Base-by-base conservation (phyloP, 768 basidiomycete species). In the Collybia sp. region DNA sequence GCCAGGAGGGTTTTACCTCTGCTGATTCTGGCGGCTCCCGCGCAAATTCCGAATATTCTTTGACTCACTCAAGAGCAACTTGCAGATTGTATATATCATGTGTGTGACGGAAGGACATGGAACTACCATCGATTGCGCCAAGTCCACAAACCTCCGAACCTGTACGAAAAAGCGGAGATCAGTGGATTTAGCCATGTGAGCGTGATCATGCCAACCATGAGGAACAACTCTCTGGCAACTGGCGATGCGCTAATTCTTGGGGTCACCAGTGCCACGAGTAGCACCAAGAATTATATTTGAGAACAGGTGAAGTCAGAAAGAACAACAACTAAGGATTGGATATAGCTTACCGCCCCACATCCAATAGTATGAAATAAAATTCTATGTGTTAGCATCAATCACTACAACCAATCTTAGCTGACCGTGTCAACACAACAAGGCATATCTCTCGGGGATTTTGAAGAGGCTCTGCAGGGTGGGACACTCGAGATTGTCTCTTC, bases 1-100 rank as follows among this genome's bases (percentile, higher is more conserved):
- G 93, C 93, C 93, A 96, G 30, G 79, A 71, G 4, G 93, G 93
- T n/a, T 91, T 71, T 3, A 90, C 91, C 48, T 96, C 91, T 36
- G 89, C 61, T 57, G 85, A 89, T 60, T 97, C 93, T 1, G 91
- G 73, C 8, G 84, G 76, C 68, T 97, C 93, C 19, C 76, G 76
- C 35, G 70, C 61, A 20, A 93, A 65, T 52, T 92, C 88, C 3
- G 91, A 86, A 60, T 87, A 94, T 66, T 95, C 93, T 59, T 93
- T 93, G 61, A 95, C 80, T 43, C 93, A 85, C 62, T 94, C 92
- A 31, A 92, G 67, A 30, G 88, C 84, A 53, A 91, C 86, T 86
- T 88, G 45, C 12, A 41, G 25, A 36, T 12, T 46, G 35, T 46
- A 12, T 39, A 39, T 16, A 17, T 47, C n/a, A 43, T 13, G 6